These are phyloP conservation scores for Giardia duodenalis DNA, from an alignment of 208 protist genomes.

Conservation along the genomic window DNA sequence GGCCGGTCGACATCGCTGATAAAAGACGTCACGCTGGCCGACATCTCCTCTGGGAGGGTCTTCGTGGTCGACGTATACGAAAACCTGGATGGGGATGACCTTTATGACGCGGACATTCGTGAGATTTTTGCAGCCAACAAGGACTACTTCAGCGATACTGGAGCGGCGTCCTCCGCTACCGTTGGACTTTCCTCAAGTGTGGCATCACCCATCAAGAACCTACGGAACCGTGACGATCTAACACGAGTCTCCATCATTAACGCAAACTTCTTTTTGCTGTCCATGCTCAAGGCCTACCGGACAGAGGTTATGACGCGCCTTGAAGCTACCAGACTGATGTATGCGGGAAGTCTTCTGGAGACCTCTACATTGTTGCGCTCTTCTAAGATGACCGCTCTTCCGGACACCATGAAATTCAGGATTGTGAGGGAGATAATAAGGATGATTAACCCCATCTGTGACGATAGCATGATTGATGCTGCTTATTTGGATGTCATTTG, in stretches of 20 bases:
- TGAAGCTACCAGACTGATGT: conserved; percentile 10
- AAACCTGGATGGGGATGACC: neutral
- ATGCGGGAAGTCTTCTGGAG: conserved; percentile 3
- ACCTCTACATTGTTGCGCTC: neutral
- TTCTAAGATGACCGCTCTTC: neutral
- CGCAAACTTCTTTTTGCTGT: neutral
- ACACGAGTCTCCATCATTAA: neutral
- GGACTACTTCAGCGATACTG: neutral
- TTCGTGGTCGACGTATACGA: neutral
- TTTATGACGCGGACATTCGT: neutral
- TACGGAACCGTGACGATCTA: too few species aligned
- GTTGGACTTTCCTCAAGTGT: neutral
- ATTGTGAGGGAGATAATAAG: neutral
- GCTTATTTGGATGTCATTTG: conserved; percentile 22
- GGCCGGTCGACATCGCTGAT: neutral
- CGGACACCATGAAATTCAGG: neutral
- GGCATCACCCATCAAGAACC: neutral
- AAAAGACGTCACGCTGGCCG: neutral
- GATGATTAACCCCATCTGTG: neutral
- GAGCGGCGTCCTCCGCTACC: neutral
- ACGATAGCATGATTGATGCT: neutral
- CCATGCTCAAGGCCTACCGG: conserved; percentile 15
- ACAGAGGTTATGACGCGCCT: neutral
- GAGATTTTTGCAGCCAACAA: neutral
- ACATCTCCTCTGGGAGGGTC: neutral